phyloP scores from a whole-genome alignment of 495 filamentous ascomycete genomes.

The Xylaria longipes region DNA sequence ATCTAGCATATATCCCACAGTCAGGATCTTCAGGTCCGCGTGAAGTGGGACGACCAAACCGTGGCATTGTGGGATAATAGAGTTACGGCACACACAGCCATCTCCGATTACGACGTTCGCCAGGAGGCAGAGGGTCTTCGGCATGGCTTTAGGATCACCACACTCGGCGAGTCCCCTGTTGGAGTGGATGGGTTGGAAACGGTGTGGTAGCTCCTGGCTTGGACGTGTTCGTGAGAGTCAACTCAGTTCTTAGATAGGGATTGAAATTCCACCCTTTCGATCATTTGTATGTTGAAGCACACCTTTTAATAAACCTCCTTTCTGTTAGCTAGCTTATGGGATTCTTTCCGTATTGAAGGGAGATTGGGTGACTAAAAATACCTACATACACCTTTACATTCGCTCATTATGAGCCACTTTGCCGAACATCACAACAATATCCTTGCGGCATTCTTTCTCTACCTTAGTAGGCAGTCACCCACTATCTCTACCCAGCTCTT shows the following conservation, averaged over 20 bases:
- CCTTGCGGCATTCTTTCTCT: background rate
- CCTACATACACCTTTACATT: background rate
- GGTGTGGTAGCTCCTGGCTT: conserved; percentile 34
- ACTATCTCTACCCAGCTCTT: background rate
- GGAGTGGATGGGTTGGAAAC: conserved; percentile 53
- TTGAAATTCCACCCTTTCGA: background rate
- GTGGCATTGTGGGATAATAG: conserved; percentile 83
- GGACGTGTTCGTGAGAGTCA: background rate
- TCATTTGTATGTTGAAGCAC: background rate
- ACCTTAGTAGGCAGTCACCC: background rate
- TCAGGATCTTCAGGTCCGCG: conserved; percentile 73
- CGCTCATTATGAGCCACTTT: background rate
- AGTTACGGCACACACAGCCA: conserved; percentile 62
- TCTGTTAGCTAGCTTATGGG: background rate
- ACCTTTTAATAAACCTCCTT: background rate
- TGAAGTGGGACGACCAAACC: conserved; percentile 72
- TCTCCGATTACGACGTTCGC: conserved; percentile 58
- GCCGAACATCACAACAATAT: background rate
- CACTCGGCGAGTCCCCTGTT: conserved; percentile 51
- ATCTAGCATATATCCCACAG: conserved; percentile 46
- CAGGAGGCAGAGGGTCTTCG: conserved; percentile 52
- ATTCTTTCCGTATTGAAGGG: background rate
- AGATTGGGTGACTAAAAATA: background rate
- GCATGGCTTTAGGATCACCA: conserved; percentile 57
- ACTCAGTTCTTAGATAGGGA: background rate